phyloP scores from a whole-genome alignment of 164 flowering plant genomes.

The Macadamia integrifolia region DNA sequence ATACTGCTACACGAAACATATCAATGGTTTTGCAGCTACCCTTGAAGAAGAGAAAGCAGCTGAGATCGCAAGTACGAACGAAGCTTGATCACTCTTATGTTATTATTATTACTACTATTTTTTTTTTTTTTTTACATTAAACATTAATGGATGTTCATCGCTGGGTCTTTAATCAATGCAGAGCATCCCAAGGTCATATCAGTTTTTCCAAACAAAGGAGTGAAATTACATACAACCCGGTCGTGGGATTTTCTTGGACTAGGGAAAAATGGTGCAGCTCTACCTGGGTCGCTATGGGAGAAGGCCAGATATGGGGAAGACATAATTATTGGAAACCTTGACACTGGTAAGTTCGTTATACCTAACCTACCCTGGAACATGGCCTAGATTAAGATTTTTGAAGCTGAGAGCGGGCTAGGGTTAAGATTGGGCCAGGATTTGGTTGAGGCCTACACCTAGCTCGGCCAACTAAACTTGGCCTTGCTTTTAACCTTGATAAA shows the following conservation, averaged over 20 bases:
- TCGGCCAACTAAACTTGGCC: too few relatives aligned
- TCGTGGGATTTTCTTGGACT: slow-evolving; percentile 63
- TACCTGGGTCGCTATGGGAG: slow-evolving; percentile 39
- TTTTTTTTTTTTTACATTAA: neutral
- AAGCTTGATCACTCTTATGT: too few relatives aligned
- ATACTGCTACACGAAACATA: slow-evolving; percentile 33
- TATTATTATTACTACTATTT: too few relatives aligned
- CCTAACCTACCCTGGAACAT: too few relatives aligned
- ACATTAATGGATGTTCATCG: too few relatives aligned
- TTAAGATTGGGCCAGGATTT: too few relatives aligned
- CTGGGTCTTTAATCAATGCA: slow-evolving; percentile 6
- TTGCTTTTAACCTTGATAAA: too few relatives aligned
- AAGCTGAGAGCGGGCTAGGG: too few relatives aligned
- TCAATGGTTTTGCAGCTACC: slow-evolving; percentile 45
- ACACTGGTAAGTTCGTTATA: slow-evolving; percentile 41
- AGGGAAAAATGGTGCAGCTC: slow-evolving; percentile 29
- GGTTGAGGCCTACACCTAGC: too few relatives aligned
- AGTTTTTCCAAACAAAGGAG: slow-evolving; percentile 42
- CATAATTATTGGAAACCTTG: slow-evolving; percentile 62
- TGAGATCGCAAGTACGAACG: slow-evolving; percentile 27
- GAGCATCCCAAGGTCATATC: slow-evolving; percentile 64
- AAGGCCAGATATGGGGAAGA: slow-evolving; percentile 68
- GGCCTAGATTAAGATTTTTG: too few relatives aligned
- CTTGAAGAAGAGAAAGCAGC: slow-evolving; percentile 45
- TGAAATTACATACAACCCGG: slow-evolving; percentile 54